Conservation (phyloP, 306 rosid genomes). For the peach (Prunus persica) region DNA sequence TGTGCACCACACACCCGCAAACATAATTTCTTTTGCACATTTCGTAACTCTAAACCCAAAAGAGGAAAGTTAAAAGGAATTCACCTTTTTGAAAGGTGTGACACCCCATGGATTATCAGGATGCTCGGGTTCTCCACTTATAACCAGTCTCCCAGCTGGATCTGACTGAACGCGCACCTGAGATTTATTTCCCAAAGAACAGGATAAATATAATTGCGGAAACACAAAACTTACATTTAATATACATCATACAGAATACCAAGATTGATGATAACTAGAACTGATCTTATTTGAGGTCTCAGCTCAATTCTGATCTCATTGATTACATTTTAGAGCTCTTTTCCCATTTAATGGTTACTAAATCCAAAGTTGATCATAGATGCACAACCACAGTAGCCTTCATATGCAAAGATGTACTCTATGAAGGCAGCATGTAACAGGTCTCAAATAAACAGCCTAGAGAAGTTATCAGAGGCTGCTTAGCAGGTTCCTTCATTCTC, state of each 20-base stretch:
- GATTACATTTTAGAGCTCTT: not conserved
- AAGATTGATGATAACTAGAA: not conserved
- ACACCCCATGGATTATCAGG: constrained; percentile 97
- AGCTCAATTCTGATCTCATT: not conserved
- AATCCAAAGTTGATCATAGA: not conserved
- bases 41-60: not conserved
- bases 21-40: not conserved
- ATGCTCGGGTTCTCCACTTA: constrained; percentile 96
- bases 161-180: constrained; percentile 99
- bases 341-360: not conserved
- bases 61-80: not conserved
- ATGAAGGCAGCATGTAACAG: not conserved
- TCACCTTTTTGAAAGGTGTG: constrained; percentile 91
- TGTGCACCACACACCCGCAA: not conserved
- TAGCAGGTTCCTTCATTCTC: not conserved
- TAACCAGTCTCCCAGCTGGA: constrained; percentile 89
- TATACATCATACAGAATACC: not conserved
- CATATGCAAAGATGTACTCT: not conserved
- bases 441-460: constrained; percentile 1
- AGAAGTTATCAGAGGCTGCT: constrained; percentile 4
- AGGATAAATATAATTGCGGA: not conserved
- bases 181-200: constrained; percentile 4
- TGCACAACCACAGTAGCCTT: not conserved
- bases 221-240: not conserved
- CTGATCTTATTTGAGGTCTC: not conserved